Conservation (phyloP, 805 yeast genomes). For the Lachancea dasiensis region DNA sequence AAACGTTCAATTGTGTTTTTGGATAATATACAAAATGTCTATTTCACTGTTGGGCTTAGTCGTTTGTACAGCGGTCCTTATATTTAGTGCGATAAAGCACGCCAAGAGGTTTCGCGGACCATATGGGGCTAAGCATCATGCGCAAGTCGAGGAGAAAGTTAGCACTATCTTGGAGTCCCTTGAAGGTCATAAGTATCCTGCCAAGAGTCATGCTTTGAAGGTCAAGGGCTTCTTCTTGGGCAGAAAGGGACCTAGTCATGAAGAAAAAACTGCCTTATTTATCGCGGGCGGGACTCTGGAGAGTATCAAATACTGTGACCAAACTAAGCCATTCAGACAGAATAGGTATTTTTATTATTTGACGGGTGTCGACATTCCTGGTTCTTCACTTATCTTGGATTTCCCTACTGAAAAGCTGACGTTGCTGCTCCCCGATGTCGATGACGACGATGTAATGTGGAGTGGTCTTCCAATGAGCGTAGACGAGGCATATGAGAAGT, state of each 20-base stretch:
- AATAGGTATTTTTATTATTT: constrained; percentile 86
- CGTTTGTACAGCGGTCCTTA: constrained; percentile 3
- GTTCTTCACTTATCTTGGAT: constrained; percentile 60
- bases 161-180: constrained; percentile 1
- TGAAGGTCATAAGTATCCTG: constrained; percentile 60
- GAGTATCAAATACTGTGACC: constrained; percentile 72
- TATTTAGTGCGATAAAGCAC: constrained; percentile 5
- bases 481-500: constrained; percentile 58
- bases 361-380: constrained; percentile 77
- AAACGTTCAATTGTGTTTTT: too few species aligned
- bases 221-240: constrained; percentile 39
- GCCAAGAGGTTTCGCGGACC: not conserved
- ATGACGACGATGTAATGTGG: constrained; percentile 86
- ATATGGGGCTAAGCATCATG: not conserved
- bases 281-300: constrained; percentile 56
- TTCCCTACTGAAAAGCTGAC: constrained; percentile 49
- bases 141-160: not conserved
- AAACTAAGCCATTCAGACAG: constrained; percentile 73
- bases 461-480: constrained; percentile 75
- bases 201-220: constrained; percentile 64
- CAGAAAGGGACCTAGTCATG: constrained; percentile 20
- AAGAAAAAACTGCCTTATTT: constrained; percentile 36
- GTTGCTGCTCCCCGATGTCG: constrained; percentile 76
- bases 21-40: constrained; percentile 1
- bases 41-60: not conserved